These are phyloP conservation scores for Laetiporus sulphureus DNA, from an alignment of 1,284 basidiomycete species.

Conservation along the genomic window DNA sequence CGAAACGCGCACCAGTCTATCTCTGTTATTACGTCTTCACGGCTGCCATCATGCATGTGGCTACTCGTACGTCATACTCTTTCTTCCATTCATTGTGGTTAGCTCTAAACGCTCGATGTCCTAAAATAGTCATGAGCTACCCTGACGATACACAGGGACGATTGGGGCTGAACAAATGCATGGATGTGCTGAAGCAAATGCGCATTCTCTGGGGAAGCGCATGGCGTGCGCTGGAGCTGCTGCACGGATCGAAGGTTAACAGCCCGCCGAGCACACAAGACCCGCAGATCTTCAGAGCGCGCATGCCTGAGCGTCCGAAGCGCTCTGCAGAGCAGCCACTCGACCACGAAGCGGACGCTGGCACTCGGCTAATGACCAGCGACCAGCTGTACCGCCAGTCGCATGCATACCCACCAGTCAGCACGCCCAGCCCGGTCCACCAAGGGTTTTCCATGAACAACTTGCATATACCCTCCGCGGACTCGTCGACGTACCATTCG, in stretches of 20 bases:
- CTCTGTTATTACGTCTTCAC: slow-evolving; percentile 80
- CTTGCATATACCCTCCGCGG: slow-evolving; percentile 16
- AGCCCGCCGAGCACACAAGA: slow-evolving; percentile 18
- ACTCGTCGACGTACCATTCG: slow-evolving; percentile 26
- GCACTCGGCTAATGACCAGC: slow-evolving; percentile 12
- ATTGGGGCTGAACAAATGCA: slow-evolving; percentile 58
- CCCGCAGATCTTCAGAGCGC: slow-evolving; percentile 8
- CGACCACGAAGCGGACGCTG: slow-evolving; percentile 11
- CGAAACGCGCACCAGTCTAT: slow-evolving; percentile 65
- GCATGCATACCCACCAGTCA: slow-evolving; percentile 13
- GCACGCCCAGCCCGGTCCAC: slow-evolving; percentile 6
- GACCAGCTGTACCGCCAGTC: slow-evolving; percentile 17
- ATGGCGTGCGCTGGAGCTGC: slow-evolving; percentile 64
- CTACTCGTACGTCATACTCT: slow-evolving; percentile 39
- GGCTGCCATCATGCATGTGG: slow-evolving; percentile 78
- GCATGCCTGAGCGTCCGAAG: slow-evolving; percentile 14
- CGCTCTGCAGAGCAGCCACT: slow-evolving; percentile 18
- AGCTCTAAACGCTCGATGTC: too few relatives aligned
- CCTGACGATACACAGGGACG: slow-evolving; percentile 64
- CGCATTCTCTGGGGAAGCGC: slow-evolving; percentile 74
- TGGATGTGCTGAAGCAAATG: slow-evolving; percentile 65
- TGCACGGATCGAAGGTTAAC: slow-evolving; percentile 56
- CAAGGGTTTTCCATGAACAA: slow-evolving; percentile 16
- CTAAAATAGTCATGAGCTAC: slow-evolving; percentile 46
- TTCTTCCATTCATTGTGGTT: background rate